These are phyloP conservation scores for Claviceps cyperi DNA, from an alignment of 2,329 filamentous ascomycete species.

Conservation along the genomic window DNA sequence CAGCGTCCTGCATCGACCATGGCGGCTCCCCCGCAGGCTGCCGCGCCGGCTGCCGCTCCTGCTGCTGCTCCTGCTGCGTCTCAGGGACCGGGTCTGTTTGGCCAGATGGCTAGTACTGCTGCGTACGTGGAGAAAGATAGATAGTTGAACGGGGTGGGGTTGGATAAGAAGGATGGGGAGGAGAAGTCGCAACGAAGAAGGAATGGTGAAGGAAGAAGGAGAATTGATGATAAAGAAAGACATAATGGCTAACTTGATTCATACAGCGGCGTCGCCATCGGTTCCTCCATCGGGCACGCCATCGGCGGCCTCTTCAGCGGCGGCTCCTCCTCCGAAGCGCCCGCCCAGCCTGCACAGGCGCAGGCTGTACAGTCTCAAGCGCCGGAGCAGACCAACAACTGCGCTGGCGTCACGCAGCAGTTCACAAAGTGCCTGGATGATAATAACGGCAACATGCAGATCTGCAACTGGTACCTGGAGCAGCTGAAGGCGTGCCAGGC, in stretches of 20 bases:
- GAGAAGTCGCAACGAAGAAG: neutral
- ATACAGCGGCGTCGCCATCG: conserved; percentile 81
- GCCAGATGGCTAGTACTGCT: conserved; percentile 94
- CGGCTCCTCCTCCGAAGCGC: conserved; percentile 44
- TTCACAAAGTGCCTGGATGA: conserved; percentile 97
- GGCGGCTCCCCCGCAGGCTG: conserved; percentile 37
- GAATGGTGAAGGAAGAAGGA: neutral
- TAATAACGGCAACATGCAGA: conserved; percentile 82
- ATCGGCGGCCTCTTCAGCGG: conserved; percentile 80
- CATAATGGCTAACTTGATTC: neutral
- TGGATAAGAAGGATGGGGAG: neutral
- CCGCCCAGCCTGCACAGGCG: conserved; percentile 32
- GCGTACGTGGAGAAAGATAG: conserved; percentile 49
- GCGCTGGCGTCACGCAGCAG: conserved; percentile 62
- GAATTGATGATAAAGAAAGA: no score
- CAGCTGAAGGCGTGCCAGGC: conserved; percentile 85
- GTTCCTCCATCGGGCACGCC: conserved; percentile 88
- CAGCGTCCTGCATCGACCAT: conserved; percentile 57
- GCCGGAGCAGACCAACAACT: conserved; percentile 47
- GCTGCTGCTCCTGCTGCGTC: conserved; percentile 20
- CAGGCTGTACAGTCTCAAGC: conserved; percentile 36
- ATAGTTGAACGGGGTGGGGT: neutral
- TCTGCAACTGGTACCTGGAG: conserved; percentile 96
- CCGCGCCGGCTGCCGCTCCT: neutral
- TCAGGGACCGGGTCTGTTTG: conserved; percentile 73